Evolutionary conservation across 1,139 yeast species (phyloP), one percentile per base, ranked within the genome.

Genomic region (Taphrina betulina): DNA sequence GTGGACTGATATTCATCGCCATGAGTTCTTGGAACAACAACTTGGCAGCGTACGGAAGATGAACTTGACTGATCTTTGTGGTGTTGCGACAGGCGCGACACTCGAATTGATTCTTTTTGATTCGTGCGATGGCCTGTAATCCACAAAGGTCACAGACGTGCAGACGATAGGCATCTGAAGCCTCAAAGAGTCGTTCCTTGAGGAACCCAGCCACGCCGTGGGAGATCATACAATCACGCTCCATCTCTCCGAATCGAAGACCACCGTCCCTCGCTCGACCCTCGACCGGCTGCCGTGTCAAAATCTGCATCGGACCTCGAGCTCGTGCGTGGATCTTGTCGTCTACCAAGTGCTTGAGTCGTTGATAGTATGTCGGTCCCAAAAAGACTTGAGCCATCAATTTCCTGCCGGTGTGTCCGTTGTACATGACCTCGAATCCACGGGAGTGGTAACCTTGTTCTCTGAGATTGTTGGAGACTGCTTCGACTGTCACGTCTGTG

Each of bases 181-280:
- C 96, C 72, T 92, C 98, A 96, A 92, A 90, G 71, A 92, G 78
- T 71, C 99, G 81, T 74, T 92, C 99, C 73, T 90, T 88, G 73
- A 92, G 79, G 76, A 92, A 92, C 5, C 96, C 95, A 1, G 98
- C 96, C 1, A 96, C 97, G 70, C 98, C 98, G 71, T 92, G 97
- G 3, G 98, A 98, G 78, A 92, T 92, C 95, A 94, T 92, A 85
- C 98, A 92, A 78, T 94, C 98, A 77, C 98, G 88, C 74, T 92
- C 99, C 99, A 92, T 92, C 75, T 92, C 99, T 69, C 99, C 99
- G 80, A 92, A 94, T 74, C 99, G 89, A 71, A 92, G 78, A 65
- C 99, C 99, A 81, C 99, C 99, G 73, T 92, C 98, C 75, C 98
- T 82, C 22, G 97, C 90, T 74, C 98, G 83, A 82, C 99, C 99